Conservation (phyloP, 768 basidiomycete species). For the Xerocomellus dryophilus region DNA sequence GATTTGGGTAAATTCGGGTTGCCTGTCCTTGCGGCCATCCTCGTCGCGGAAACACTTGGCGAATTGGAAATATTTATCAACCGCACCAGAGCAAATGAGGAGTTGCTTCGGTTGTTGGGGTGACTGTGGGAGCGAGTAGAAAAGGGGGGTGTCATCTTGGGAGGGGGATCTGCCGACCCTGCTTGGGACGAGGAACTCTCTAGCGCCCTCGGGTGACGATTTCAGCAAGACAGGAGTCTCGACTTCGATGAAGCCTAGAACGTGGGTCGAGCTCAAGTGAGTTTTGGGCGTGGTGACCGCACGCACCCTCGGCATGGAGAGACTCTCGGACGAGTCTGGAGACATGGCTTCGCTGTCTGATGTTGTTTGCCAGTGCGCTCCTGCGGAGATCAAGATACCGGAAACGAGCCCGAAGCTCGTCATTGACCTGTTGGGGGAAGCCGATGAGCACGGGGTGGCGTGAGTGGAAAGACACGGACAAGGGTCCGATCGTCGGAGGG, state of each 20-base stretch:
- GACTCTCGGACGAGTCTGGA: constrained; percentile 71
- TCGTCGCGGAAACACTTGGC: constrained; percentile 96
- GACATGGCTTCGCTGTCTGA: constrained; percentile 80
- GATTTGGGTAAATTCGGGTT: constrained; percentile 96
- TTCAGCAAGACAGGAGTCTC: constrained; percentile 90
- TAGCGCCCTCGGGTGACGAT: constrained; percentile 91
- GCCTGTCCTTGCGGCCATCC: constrained; percentile 90
- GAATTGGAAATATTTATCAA: constrained; percentile 91
- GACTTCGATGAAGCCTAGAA: constrained; percentile 82
- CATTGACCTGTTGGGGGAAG: constrained; percentile 58
- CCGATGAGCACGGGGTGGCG: neutral
- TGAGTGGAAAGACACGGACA: constrained; percentile 44
- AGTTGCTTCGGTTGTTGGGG: constrained; percentile 97
- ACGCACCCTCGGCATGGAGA: constrained; percentile 70
- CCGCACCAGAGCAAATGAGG: constrained; percentile 81
- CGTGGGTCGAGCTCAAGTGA: constrained; percentile 2
- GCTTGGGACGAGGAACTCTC: constrained; percentile 89
- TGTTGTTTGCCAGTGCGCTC: constrained; percentile 65
- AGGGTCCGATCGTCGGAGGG: constrained; percentile 74
- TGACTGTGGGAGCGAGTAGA: constrained; percentile 91
- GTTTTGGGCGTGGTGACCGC: constrained; percentile 3
- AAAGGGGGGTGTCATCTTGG: constrained; percentile 40
- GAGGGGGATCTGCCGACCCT: constrained; percentile 43
- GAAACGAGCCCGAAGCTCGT: constrained; percentile 80
- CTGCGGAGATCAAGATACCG: constrained; percentile 90